A percentile compares a stretch with the other conserved stretches of the same genome.
phyloP scores from a whole-genome alignment of 2,329 filamentous ascomycete species.

The Aurifilum marmelostoma region DNA sequence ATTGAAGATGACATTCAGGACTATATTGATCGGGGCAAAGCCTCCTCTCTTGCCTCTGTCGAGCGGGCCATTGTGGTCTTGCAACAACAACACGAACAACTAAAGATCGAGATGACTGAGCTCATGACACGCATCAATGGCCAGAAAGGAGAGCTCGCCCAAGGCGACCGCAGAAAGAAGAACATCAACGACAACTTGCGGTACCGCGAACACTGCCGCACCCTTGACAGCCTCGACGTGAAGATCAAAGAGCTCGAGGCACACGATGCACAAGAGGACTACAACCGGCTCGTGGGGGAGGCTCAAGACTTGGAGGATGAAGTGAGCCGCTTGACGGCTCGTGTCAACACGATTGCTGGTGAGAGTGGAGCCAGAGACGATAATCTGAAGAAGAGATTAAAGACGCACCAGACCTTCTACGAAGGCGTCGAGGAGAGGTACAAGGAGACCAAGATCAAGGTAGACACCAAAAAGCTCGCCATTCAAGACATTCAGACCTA shows the following conservation, averaged over 20 bases:
- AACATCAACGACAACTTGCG: constrained; percentile 88
- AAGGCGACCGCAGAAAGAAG: constrained; percentile 80
- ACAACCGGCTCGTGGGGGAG: constrained; percentile 72
- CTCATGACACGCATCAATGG: constrained; percentile 75
- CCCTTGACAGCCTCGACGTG: constrained; percentile 66
- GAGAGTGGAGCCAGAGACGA: constrained; percentile 79
- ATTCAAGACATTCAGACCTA: constrained; percentile 89
- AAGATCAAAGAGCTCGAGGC: constrained; percentile 77
- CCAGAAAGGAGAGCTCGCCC: constrained; percentile 75
- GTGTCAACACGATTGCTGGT: constrained; percentile 75
- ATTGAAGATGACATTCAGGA: constrained; percentile 77
- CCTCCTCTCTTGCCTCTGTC: constrained; percentile 69
- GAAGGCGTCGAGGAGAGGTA: constrained; percentile 79
- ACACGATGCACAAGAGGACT: constrained; percentile 82
- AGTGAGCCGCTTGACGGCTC: constrained; percentile 70
- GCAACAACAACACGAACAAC: constrained; percentile 64
- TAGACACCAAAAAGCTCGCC: constrained; percentile 89
- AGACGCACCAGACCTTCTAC: constrained; percentile 83
- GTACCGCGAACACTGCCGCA: constrained; percentile 75
- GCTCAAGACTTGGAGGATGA: constrained; percentile 68
- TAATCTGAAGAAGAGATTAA: constrained; percentile 63
- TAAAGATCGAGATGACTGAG: constrained; percentile 69
- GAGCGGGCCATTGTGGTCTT: constrained; percentile 70
- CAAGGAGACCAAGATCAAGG: constrained; percentile 84
- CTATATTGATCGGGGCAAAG: constrained; percentile 77